Evolutionary conservation across 1,284 basidiomycete genomes (phyloP), one percentile per base, ranked within the genome.

Genomic region (Dichomitus squalens): DNA sequence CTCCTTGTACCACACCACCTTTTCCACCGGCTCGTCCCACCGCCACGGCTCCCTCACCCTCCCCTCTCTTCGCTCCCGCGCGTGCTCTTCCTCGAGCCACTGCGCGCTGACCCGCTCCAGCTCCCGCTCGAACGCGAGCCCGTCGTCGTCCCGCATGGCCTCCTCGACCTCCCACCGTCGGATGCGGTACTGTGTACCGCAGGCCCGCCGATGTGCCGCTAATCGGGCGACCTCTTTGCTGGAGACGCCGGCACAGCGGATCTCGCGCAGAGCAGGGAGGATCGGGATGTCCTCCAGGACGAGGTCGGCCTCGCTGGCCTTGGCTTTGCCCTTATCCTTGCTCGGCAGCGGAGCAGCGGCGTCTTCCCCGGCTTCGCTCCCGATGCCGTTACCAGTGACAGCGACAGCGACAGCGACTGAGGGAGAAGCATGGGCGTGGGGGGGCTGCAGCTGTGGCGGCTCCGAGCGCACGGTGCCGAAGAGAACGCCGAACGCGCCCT

Each of bases 401-500:
- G n/a, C n/a, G n/a, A n/a, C n/a, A n/a, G n/a, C n/a, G n/a, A n/a
- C n/a, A n/a, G n/a, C n/a, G n/a, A n/a, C n/a, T n/a, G n/a, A n/a
- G n/a, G n/a, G n/a, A n/a, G n/a, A n/a, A n/a, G n/a, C n/a, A n/a
- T n/a, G n/a, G n/a, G n/a, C n/a, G n/a, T n/a, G n/a, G n/a, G n/a
- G n/a, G n/a, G n/a, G n/a, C n/a, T 49, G 4, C 44, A 11, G 25
- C 7, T 9, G 9, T 25, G 6, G 23, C 35, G 21, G 27, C 34
- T 35, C 48, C 44, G 49, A 46, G 9, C 33, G 49, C 14, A 41
- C 52, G 53, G 23, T 33, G 40, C 55, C 57, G 40, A 67, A 60
- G 27, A 79, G 72, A 21, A 76, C 70, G n/a, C 72, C 68, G 60
- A 75, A 73, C 52, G 79, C 73, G 25, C 64, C 66, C 16, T 69